Conservation (phyloP, 202 grass and related monocot genomes). For the Schoenoplectus triqueter region DNA sequence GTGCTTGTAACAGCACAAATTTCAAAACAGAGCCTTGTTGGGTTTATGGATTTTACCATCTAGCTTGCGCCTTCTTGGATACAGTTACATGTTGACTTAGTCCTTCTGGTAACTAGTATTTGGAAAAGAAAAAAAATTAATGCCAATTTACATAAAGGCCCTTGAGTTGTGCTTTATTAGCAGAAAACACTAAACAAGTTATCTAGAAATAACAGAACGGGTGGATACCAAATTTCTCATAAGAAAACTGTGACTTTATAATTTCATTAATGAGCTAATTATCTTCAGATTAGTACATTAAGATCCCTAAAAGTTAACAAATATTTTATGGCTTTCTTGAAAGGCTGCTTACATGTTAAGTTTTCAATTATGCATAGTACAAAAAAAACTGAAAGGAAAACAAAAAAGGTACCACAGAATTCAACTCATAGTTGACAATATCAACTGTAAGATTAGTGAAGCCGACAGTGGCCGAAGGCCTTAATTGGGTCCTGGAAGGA, state of each 20-base stretch:
- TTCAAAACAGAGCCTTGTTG: not conserved
- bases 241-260: not conserved
- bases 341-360: not conserved
- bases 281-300: not conserved
- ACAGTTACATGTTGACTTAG: slow-evolving; percentile 7
- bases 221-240: not conserved
- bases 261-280: not conserved
- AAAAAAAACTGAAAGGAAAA: not conserved
- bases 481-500: slow-evolving; percentile 24
- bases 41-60: not conserved
- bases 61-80: slow-evolving; percentile 18
- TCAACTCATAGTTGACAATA: slow-evolving; percentile 44
- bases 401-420: slow-evolving; percentile 44
- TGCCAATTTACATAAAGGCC: not conserved
- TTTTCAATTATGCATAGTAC: not conserved
- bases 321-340: not conserved
- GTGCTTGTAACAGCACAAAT: not conserved
- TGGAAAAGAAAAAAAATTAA: not conserved
- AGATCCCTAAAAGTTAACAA: not conserved
- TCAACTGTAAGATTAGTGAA: slow-evolving; percentile 39
- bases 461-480: slow-evolving; percentile 1
- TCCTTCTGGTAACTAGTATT: slow-evolving; percentile 17
- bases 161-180: not conserved
- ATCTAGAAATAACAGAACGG: not conserved
- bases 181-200: not conserved